These are phyloP conservation scores for Penicillium nordicum DNA, from an alignment of 2,329 filamentous ascomycete species.

Conservation along the genomic window DNA sequence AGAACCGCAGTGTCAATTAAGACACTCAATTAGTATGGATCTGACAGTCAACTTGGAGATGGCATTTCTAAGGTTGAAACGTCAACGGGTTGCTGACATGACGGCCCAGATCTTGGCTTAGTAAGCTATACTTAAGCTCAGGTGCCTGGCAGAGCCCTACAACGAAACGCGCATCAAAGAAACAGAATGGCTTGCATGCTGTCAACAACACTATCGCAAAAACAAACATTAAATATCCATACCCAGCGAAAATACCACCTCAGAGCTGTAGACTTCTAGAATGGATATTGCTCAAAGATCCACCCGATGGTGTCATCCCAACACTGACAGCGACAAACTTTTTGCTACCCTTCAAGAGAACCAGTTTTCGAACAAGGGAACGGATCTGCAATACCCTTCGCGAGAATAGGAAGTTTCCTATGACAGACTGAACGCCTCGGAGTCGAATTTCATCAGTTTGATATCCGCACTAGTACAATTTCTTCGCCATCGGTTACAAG, in stretches of 20 bases:
- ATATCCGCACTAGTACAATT: background rate
- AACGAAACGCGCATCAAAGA: too few relatives aligned
- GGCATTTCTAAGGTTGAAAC: background rate
- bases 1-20: background rate
- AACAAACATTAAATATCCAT: too few relatives aligned
- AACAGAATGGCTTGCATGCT: too few relatives aligned
- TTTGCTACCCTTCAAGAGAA: too few relatives aligned
- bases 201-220: too few relatives aligned
- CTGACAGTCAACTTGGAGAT: background rate
- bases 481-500: background rate
- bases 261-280: too few relatives aligned
- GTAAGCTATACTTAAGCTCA: too few relatives aligned
- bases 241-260: too few relatives aligned
- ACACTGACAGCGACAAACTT: too few relatives aligned
- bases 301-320: too few relatives aligned
- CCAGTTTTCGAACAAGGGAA: background rate
- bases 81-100: background rate
- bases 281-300: too few relatives aligned
- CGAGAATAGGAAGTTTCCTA: background rate
- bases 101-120: background rate
- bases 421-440: conserved; percentile 1
- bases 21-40: background rate
- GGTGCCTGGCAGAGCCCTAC: too few relatives aligned
- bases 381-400: background rate
- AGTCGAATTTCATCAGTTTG: conserved; percentile 1